phyloP scores from a whole-genome alignment of 257 asterid species.

The Capsicum baccatum region DNA sequence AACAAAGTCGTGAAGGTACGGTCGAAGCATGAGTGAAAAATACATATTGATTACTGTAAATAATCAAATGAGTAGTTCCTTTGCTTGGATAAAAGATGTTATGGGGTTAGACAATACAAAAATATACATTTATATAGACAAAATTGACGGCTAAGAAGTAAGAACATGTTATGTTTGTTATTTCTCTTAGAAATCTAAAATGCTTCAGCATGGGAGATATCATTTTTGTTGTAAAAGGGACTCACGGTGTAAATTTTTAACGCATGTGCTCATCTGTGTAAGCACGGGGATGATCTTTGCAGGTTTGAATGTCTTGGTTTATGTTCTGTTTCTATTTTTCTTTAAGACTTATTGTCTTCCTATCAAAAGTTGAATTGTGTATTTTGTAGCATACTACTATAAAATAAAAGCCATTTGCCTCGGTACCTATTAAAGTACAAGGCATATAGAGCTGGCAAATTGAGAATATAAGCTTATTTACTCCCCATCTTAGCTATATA shows the following conservation, averaged over 20 bases:
- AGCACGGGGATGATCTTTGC: no score
- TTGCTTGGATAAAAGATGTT: no score
- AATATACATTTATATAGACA: no score
- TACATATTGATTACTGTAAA: neutral
- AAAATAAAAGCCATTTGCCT: neutral
- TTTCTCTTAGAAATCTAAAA: neutral
- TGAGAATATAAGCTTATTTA: neutral
- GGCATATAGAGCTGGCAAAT: neutral
- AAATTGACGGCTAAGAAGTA: no score
- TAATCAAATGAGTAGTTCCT: neutral
- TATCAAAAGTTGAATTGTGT: neutral
- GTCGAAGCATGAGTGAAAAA: neutral
- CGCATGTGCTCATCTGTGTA: neutral
- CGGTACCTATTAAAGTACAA: neutral
- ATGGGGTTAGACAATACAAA: no score
- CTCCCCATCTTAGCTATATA: neutral
- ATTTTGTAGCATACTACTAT: neutral
- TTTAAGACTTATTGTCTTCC: neutral
- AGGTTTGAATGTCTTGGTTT: no score
- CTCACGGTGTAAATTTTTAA: neutral
- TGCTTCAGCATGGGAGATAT: neutral
- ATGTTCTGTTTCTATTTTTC: neutral
- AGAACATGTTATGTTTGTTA: neutral
- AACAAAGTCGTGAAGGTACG: neutral
- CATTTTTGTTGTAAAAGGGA: neutral